Evolutionary conservation across 805 yeast genomes (phyloP).

Genomic region (Ogataea wickerhamii): DNA sequence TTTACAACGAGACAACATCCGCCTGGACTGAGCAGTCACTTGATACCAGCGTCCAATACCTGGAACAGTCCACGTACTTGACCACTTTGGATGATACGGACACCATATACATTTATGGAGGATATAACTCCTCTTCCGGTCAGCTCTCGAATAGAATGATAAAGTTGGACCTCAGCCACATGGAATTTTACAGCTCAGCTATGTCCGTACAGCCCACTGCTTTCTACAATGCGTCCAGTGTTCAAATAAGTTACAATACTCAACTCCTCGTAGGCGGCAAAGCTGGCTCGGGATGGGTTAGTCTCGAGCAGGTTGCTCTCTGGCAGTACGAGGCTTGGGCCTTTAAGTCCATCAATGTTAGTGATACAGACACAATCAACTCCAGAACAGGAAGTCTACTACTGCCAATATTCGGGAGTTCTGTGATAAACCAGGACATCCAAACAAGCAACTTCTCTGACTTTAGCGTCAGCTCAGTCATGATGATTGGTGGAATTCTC

Average conservation of each 20-base stretch:
- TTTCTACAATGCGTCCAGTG: constrained; percentile 49
- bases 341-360: constrained; percentile 38
- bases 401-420: constrained; percentile 47
- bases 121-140: constrained; percentile 28
- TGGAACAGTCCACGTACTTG: constrained; percentile 38
- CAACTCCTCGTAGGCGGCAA: constrained; percentile 65
- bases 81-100: constrained; percentile 36
- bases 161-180: constrained; percentile 37
- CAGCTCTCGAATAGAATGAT: constrained; percentile 41
- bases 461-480: constrained; percentile 37
- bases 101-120: constrained; percentile 55
- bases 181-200: constrained; percentile 36
- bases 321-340: constrained; percentile 75
- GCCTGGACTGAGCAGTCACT: constrained; percentile 25
- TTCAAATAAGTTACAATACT: constrained; percentile 42
- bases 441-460: constrained; percentile 26
- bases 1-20: constrained; percentile 13
- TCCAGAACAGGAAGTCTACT: constrained; percentile 52
- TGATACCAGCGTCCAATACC: constrained; percentile 15
- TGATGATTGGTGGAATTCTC: constrained; percentile 62
- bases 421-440: constrained; percentile 22
- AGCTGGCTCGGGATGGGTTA: constrained; percentile 61
- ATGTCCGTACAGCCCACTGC: constrained; percentile 53
- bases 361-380: constrained; percentile 39
- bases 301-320: constrained; percentile 67